These are phyloP conservation scores for Penicillium cinerascens DNA, from an alignment of 495 filamentous ascomycete species.

Conservation along the genomic window DNA sequence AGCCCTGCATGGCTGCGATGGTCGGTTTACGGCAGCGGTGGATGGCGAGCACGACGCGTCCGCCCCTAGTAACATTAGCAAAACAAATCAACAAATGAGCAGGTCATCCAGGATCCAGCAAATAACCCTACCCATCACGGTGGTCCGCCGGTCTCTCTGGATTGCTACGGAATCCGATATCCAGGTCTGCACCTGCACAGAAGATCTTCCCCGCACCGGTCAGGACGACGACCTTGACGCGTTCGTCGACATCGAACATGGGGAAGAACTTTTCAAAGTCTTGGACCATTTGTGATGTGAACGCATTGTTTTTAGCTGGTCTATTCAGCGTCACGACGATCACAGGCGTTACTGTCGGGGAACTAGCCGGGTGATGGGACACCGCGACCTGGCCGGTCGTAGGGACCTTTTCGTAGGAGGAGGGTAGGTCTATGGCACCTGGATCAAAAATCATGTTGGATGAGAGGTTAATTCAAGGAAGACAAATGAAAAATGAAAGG, in stretches of 20 bases:
- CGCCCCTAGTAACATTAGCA: slow-evolving; percentile 20
- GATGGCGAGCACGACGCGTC: slow-evolving; percentile 54
- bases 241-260: slow-evolving; percentile 52
- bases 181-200: slow-evolving; percentile 65
- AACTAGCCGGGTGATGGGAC: slow-evolving; percentile 48
- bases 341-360: slow-evolving; percentile 49
- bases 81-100: background rate
- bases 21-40: slow-evolving; percentile 61
- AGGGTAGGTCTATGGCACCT: slow-evolving; percentile 26
- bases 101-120: slow-evolving; percentile 22
- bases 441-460: slow-evolving; percentile 52
- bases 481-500: background rate
- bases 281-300: slow-evolving; percentile 52
- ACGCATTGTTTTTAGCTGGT: slow-evolving; percentile 60
- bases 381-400: slow-evolving; percentile 48
- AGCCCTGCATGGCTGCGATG: slow-evolving; percentile 62
- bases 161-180: slow-evolving; percentile 44
- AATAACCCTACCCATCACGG: slow-evolving; percentile 41
- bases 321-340: slow-evolving; percentile 57
- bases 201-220: slow-evolving; percentile 60
- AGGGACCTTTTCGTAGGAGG: slow-evolving; percentile 42
- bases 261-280: slow-evolving; percentile 54
- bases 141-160: slow-evolving; percentile 38
- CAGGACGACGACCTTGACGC: slow-evolving; percentile 56
- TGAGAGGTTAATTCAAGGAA: slow-evolving; percentile 15